Evolutionary conservation across 768 basidiomycete species (phyloP).

Genomic region (Galerina marginata): DNA sequence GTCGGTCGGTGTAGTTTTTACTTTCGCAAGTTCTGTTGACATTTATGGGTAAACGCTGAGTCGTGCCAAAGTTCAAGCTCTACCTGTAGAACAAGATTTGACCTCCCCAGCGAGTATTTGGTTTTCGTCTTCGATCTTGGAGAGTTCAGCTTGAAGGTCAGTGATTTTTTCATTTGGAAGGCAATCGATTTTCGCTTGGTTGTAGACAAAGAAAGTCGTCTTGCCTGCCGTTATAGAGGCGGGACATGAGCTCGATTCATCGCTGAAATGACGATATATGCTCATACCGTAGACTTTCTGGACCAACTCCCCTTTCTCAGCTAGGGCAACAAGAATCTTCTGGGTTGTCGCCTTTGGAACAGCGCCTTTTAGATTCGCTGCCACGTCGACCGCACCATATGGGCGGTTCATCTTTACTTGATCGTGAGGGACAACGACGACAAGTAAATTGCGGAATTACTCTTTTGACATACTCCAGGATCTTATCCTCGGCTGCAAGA

Average conservation of each 20-base stretch:
- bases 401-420: slow-evolving; percentile 84
- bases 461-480: slow-evolving; percentile 80
- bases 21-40: slow-evolving; percentile 62
- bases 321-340: slow-evolving; percentile 80
- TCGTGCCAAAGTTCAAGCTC: slow-evolving; percentile 5
- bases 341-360: slow-evolving; percentile 85
- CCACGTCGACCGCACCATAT: slow-evolving; percentile 89
- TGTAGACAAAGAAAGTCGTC: slow-evolving; percentile 85
- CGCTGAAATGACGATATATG: background rate
- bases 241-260: slow-evolving; percentile 9
- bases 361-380: slow-evolving; percentile 89
- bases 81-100: slow-evolving; percentile 55
- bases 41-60: slow-evolving; percentile 10
- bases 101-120: slow-evolving; percentile 55
- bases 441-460: slow-evolving; percentile 37
- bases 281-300: slow-evolving; percentile 82
- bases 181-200: slow-evolving; percentile 73
- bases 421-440: background rate
- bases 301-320: slow-evolving; percentile 84
- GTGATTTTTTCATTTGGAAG: slow-evolving; percentile 67
- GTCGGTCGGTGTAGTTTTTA: slow-evolving; percentile 74
- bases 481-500: slow-evolving; percentile 68
- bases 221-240: slow-evolving; percentile 59
- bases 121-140: slow-evolving; percentile 63
- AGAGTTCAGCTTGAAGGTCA: slow-evolving; percentile 63